phyloP scores from a whole-genome alignment of 2,329 filamentous ascomycete species.

The Colletotrichum caudatum region DNA sequence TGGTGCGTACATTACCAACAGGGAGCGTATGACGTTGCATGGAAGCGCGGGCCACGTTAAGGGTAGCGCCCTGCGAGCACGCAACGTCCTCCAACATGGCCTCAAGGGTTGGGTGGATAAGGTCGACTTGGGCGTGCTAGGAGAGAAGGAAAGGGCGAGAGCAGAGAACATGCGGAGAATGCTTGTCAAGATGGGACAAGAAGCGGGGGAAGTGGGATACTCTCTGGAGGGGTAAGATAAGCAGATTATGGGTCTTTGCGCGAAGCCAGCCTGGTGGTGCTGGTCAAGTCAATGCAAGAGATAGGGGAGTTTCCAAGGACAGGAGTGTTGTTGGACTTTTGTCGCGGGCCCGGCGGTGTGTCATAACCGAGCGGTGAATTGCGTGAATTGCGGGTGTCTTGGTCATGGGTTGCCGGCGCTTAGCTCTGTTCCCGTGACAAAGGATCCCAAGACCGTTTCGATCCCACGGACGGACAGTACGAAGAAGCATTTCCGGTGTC shows the following conservation, averaged over 20 bases:
- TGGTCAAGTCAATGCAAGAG: constrained; percentile 10
- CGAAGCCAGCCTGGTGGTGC: background rate
- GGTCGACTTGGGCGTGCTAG: constrained; percentile 66
- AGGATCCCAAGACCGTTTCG: background rate
- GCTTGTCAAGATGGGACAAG: constrained; percentile 71
- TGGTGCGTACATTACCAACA: constrained; percentile 70
- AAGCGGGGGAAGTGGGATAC: constrained; percentile 72
- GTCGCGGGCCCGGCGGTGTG: constrained; percentile 34
- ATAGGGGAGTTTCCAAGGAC: constrained; percentile 26
- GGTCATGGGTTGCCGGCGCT: constrained; percentile 34
- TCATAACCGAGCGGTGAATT: constrained; percentile 31
- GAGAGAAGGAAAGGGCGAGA: constrained; percentile 56
- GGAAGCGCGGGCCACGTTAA: constrained; percentile 74
- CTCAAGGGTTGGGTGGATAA: constrained; percentile 74
- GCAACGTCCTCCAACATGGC: constrained; percentile 82
- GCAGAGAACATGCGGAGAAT: constrained; percentile 74
- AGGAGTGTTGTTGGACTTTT: constrained; percentile 12
- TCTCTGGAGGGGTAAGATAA: constrained; percentile 60
- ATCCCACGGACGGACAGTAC: background rate
- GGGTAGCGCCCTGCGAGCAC: constrained; percentile 68
- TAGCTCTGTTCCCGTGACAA: constrained; percentile 18
- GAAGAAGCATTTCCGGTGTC: background rate
- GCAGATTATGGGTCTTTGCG: constrained; percentile 19
- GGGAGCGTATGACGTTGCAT: constrained; percentile 78
- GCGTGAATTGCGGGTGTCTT: constrained; percentile 28